Evolutionary conservation across 768 basidiomycete species (phyloP).

Genomic region (Suillus placidus): DNA sequence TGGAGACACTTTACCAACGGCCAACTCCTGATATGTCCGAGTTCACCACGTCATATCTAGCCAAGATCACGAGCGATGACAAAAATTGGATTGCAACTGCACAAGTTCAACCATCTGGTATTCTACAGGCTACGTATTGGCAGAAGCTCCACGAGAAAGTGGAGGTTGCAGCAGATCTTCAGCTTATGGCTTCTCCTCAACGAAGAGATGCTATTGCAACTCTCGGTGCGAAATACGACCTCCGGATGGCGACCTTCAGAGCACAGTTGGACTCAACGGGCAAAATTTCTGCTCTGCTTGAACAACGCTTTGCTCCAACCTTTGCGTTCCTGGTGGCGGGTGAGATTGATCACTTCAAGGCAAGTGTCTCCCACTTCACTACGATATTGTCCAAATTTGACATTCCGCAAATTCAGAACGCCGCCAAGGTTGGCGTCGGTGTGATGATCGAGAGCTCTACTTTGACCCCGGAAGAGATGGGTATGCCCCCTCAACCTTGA

Average conservation of each 20-base stretch:
- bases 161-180: conserved; percentile 94
- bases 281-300: conserved; percentile 92
- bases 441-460: conserved; percentile 94
- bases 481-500: conserved; percentile 53
- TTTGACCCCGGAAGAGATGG: conserved; percentile 84
- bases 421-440: conserved; percentile 93
- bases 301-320: conserved; percentile 94
- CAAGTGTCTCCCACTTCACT: conserved; percentile 33
- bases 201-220: conserved; percentile 93
- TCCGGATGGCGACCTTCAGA: conserved; percentile 90
- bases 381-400: conserved; percentile 7
- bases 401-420: conserved; percentile 55
- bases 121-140: conserved; percentile 93
- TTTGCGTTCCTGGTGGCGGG: conserved; percentile 95
- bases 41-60: conserved; percentile 72
- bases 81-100: conserved; percentile 94
- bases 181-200: conserved; percentile 74
- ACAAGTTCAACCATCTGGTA: conserved; percentile 79
- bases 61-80: conserved; percentile 72
- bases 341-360: conserved; percentile 99
- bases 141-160: conserved; percentile 95
- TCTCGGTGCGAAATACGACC: conserved; percentile 94
- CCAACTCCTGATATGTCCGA: conserved; percentile 74
- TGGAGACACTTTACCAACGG: conserved; percentile 84
- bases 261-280: conserved; percentile 94